Evolutionary conservation across 1,284 basidiomycete species (phyloP).

Genomic region (Ceratobasidium sp.): DNA sequence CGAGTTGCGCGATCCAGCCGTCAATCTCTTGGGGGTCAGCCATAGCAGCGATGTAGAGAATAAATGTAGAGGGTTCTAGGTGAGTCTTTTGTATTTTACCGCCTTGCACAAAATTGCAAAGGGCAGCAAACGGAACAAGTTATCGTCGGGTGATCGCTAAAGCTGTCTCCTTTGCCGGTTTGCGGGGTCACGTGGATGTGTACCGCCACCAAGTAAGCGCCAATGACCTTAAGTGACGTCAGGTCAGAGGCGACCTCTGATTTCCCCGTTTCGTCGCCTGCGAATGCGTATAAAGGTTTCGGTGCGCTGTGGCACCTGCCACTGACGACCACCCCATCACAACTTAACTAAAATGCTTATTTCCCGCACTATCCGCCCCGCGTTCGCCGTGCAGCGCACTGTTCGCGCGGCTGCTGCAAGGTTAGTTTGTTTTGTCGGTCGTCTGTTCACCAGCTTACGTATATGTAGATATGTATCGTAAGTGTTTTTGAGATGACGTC

Average conservation of each 20-base stretch:
- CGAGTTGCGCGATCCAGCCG: constrained; percentile 95
- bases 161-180: constrained; percentile 31
- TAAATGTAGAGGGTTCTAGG: constrained; percentile 20
- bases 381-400: constrained; percentile 13
- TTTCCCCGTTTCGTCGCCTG: not conserved
- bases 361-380: constrained; percentile 33
- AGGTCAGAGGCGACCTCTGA: constrained; percentile 14
- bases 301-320: not conserved
- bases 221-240: constrained; percentile 28
- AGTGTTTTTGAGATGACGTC: not conserved
- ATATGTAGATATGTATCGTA: constrained; percentile 10
- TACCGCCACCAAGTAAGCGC: constrained; percentile 18
- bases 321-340: constrained; percentile 15
- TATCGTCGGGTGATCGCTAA: constrained; percentile 44
- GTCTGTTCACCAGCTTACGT: not conserved
- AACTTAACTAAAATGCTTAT: constrained; percentile 5
- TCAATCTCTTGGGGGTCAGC: constrained; percentile 72
- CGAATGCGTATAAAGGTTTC: constrained; percentile 10
- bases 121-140: constrained; percentile 35
- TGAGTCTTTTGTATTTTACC: constrained; percentile 32
- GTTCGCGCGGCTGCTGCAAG: constrained; percentile 10
- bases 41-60: constrained; percentile 38
- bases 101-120: constrained; percentile 43
- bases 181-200: not conserved
- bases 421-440: not conserved